Conservation (phyloP, 2,329 filamentous ascomycete species). For the Lasiodiplodia theobromae region DNA sequence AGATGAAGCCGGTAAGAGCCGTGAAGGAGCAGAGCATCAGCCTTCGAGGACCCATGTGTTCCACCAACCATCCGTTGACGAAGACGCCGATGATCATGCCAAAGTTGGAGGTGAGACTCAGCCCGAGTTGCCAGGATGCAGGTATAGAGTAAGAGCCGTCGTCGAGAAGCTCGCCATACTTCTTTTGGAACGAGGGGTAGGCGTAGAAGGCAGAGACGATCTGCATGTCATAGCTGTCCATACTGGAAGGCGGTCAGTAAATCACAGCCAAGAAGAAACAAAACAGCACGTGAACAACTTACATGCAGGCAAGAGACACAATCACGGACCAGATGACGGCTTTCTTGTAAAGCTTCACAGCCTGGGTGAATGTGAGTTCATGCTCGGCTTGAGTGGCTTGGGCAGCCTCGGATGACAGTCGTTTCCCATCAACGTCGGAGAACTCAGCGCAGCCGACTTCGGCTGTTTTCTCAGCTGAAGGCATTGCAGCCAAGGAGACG, state of each 20-base stretch:
- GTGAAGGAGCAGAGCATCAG: conserved; percentile 52
- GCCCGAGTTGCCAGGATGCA: conserved; percentile 53
- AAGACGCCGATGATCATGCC: conserved; percentile 55
- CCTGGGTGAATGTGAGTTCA: conserved; percentile 7
- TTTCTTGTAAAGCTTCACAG: conserved; percentile 70
- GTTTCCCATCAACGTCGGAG: not conserved
- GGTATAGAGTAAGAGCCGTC: conserved; percentile 50
- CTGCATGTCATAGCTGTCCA: conserved; percentile 87
- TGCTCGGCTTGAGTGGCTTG: conserved; percentile 2
- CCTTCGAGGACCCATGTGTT: conserved; percentile 52
- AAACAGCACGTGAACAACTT: not conserved
- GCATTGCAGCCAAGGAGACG: too few species aligned
- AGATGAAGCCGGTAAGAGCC: conserved; percentile 50
- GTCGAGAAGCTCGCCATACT: conserved; percentile 48
- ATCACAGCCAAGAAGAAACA: not conserved
- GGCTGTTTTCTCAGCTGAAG: not conserved
- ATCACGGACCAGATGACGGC: conserved; percentile 83
- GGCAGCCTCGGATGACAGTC: not conserved
- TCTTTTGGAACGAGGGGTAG: conserved; percentile 53
- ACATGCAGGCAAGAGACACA: conserved; percentile 69
- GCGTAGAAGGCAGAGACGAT: conserved; percentile 79
- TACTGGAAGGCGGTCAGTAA: conserved; percentile 67
- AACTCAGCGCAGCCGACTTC: not conserved
- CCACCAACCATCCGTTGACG: conserved; percentile 54
- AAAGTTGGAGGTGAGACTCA: conserved; percentile 54